phyloP scores from a whole-genome alignment of 805 yeast genomes.

The Candida loeiensis region DNA sequence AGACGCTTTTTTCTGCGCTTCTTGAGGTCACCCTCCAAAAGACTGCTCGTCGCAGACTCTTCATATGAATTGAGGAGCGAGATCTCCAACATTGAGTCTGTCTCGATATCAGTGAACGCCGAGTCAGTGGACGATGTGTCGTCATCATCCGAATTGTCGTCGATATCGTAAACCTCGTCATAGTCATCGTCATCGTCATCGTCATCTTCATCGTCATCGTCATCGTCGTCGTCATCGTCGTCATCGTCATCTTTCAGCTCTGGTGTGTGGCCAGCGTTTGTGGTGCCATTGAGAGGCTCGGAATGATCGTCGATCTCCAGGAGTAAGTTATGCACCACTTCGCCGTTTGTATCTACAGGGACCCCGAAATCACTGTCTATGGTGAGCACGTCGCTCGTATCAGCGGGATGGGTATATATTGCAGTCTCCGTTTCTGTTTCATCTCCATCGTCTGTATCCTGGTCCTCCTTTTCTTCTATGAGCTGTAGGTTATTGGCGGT shows the following conservation, averaged over 20 bases:
- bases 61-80: slow-evolving; percentile 23
- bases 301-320: background rate
- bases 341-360: slow-evolving; percentile 21
- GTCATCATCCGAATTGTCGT: slow-evolving; percentile 21
- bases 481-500: slow-evolving; percentile 8
- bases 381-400: slow-evolving; percentile 20
- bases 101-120: slow-evolving; percentile 43
- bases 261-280: background rate
- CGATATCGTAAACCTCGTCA: slow-evolving; percentile 21
- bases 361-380: slow-evolving; percentile 32
- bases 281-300: slow-evolving; percentile 6
- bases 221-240: slow-evolving; percentile 1
- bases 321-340: slow-evolving; percentile 14
- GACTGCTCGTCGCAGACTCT: slow-evolving; percentile 5
- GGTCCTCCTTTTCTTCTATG: slow-evolving; percentile 14
- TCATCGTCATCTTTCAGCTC: background rate
- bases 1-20: slow-evolving; percentile 17
- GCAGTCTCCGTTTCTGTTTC: slow-evolving; percentile 12
- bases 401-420: slow-evolving; percentile 7
- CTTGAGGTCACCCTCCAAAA: slow-evolving; percentile 8
- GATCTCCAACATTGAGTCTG: slow-evolving; percentile 32
- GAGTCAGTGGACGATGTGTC: slow-evolving; percentile 35
- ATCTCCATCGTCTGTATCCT: slow-evolving; percentile 15
- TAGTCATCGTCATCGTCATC: slow-evolving; percentile 16
- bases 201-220: slow-evolving; percentile 9